A percentile compares a stretch with the other conserved stretches of the same genome.
Evolutionary conservation across 2,329 filamentous ascomycete species (phyloP).

Genomic region (Westerdykella ornata): DNA sequence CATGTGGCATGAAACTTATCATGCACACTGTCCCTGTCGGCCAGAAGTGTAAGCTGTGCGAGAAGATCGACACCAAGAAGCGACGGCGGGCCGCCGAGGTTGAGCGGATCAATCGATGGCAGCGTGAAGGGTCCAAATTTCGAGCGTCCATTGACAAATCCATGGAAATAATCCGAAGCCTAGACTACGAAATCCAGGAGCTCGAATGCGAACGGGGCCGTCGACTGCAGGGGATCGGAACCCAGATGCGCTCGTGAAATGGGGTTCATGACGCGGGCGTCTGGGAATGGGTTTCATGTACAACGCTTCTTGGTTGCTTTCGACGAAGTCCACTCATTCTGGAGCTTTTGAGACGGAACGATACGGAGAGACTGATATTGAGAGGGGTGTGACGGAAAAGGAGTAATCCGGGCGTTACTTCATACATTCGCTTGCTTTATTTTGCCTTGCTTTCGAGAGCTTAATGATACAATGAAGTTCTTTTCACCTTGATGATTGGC

Average conservation of each 20-base stretch:
- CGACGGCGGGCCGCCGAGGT: slow-evolving; percentile 68
- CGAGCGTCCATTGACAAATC: slow-evolving; percentile 60
- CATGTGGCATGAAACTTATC: slow-evolving; percentile 87
- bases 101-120: slow-evolving; percentile 71
- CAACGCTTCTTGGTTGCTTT: slow-evolving; percentile 22
- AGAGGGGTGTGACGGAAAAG: slow-evolving; percentile 21
- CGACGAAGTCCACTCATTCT: slow-evolving; percentile 31
- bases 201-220: slow-evolving; percentile 52
- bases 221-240: slow-evolving; percentile 31
- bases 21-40: slow-evolving; percentile 61
- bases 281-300: slow-evolving; percentile 33
- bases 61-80: slow-evolving; percentile 80
- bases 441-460: slow-evolving; percentile 21
- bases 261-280: slow-evolving; percentile 22
- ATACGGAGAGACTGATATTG: slow-evolving; percentile 27
- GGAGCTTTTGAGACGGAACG: slow-evolving; percentile 22
- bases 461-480: slow-evolving; percentile 31
- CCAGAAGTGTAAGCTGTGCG: slow-evolving; percentile 74
- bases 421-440: slow-evolving; percentile 33
- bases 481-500: slow-evolving; percentile 27
- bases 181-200: slow-evolving; percentile 61
- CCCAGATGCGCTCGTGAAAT: slow-evolving; percentile 16
- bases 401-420: slow-evolving; percentile 31
- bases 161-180: slow-evolving; percentile 63
- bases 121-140: slow-evolving; percentile 57